Evolutionary conservation across 2,329 filamentous ascomycete species (phyloP), one percentile per base, ranked within the genome.

Genomic region (Arthrobotrys sinensis): DNA sequence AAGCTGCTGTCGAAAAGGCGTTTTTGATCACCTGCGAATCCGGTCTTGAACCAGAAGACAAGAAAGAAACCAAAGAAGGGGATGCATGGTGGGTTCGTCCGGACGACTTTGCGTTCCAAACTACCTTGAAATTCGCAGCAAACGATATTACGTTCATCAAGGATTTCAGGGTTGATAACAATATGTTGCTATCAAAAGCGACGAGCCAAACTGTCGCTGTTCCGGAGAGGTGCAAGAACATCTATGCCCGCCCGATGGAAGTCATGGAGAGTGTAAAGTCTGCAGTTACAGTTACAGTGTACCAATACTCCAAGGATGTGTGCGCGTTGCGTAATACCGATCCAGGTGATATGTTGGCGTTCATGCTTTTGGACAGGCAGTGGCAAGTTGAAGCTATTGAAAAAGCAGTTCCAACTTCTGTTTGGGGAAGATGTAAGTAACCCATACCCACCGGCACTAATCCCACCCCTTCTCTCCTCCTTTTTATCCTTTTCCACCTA

Each of bases 11-110:
- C 40, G 62, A 65, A 38, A 65, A 65, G n/a, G 40, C 62, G 8
- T 65, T 65, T 14, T 65, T 65, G 24, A 50, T 65, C 2, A 65
- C 19, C 16, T 65, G 40, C 19, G 62, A 65, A 34, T 48, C 62
- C 43, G 62, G 40, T 6, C 43, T 65, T 1, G 62, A 65, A 21
- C 38, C 40, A 50, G 62, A 65, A 38, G 40, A 65, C 12, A 65
- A 65, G 28, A 65, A 65, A 12, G 62, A 65, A 36, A 65, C 62
- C 24, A 46, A 65, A 21, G 43, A 65, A 50, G 8, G 14, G 1
- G 62, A 28, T 5, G 2, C 19, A 21, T 65, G 62, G 40, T 36
- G 11, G 2, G 40, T 65, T 12, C 62, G 38, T 65, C 19, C 62
- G 11, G 28, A 36, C 28, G 16, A 32, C 43, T 50, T 64, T 50